phyloP scores from a whole-genome alignment of 768 basidiomycete genomes.

The Trametes gibbosa region DNA sequence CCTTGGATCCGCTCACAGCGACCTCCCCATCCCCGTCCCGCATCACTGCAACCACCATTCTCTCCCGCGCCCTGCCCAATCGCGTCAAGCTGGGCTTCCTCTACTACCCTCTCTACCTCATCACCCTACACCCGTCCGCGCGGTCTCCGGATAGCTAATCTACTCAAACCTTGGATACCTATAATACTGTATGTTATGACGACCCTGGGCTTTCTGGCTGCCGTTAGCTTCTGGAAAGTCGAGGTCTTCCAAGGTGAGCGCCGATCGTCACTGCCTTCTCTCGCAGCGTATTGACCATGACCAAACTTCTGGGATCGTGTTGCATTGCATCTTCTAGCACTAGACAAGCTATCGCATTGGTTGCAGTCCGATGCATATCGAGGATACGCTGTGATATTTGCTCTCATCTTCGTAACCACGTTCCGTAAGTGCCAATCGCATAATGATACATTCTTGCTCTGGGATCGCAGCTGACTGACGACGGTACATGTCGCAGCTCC shows the following conservation, averaged over 20 bases:
- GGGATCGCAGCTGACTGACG: constrained; percentile 11
- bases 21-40: constrained; percentile 6
- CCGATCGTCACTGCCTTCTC: constrained; percentile 15
- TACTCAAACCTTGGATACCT: constrained; percentile 75
- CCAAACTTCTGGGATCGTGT: constrained; percentile 3
- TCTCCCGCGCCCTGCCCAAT: constrained; percentile 15
- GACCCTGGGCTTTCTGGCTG: constrained; percentile 71
- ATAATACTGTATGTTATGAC: constrained; percentile 75
- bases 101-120: constrained; percentile 8
- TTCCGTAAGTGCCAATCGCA: constrained; percentile 60
- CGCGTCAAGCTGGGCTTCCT: constrained; percentile 18
- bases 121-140: constrained; percentile 29
- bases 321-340: constrained; percentile 43
- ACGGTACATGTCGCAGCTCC: constrained; percentile 53
- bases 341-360: constrained; percentile 80
- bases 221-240: constrained; percentile 79
- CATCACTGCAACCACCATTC: constrained; percentile 14
- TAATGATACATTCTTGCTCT: constrained; percentile 1
- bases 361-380: constrained; percentile 66
- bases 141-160: constrained; percentile 51
- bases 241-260: constrained; percentile 78
- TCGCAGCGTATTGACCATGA: neutral
- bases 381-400: constrained; percentile 79
- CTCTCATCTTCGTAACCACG: constrained; percentile 81
- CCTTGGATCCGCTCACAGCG: constrained; percentile 17